These are phyloP conservation scores for Xerocomellus intermedius DNA, from an alignment of 768 basidiomycete genomes.

Conservation along the genomic window DNA sequence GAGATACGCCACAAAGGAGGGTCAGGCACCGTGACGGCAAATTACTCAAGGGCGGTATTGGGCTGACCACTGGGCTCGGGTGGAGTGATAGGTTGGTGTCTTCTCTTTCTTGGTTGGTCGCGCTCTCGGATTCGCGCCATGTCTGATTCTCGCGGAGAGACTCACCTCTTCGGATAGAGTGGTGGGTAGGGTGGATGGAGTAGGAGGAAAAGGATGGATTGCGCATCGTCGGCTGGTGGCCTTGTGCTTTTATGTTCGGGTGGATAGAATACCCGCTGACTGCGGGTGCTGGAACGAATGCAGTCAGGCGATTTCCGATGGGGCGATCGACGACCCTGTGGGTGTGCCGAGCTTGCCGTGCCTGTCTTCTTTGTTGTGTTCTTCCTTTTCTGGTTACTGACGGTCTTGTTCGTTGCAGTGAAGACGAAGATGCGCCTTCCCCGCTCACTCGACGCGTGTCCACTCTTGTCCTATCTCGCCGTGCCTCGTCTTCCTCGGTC, in stretches of 20 bases:
- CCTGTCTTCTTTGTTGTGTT: constrained; percentile 5
- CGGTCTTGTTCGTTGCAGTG: constrained; percentile 37
- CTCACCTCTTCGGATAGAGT: background rate
- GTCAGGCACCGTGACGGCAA: constrained; percentile 62
- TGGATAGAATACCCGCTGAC: constrained; percentile 9
- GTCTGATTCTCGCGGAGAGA: constrained; percentile 2
- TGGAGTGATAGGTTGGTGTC: constrained; percentile 67
- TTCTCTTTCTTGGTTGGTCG: background rate
- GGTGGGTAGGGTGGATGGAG: background rate
- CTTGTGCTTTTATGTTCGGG: constrained; percentile 11
- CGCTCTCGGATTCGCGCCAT: background rate
- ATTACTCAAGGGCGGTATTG: constrained; percentile 58
- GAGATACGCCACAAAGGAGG: constrained; percentile 56
- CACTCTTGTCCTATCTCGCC: constrained; percentile 48
- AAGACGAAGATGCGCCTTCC: constrained; percentile 73
- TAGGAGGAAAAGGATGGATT: background rate
- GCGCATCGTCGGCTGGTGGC: background rate
- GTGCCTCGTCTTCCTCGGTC: constrained; percentile 46
- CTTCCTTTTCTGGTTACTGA: constrained; percentile 4
- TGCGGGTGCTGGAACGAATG: background rate
- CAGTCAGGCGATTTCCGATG: constrained; percentile 1
- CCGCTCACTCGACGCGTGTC: constrained; percentile 64
- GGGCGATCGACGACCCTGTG: constrained; percentile 4
- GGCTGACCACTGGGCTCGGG: constrained; percentile 68
- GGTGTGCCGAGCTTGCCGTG: constrained; percentile 4